Base-by-base conservation (phyloP, 257 asterid genomes). In the Ehretia macrophylla region DNA sequence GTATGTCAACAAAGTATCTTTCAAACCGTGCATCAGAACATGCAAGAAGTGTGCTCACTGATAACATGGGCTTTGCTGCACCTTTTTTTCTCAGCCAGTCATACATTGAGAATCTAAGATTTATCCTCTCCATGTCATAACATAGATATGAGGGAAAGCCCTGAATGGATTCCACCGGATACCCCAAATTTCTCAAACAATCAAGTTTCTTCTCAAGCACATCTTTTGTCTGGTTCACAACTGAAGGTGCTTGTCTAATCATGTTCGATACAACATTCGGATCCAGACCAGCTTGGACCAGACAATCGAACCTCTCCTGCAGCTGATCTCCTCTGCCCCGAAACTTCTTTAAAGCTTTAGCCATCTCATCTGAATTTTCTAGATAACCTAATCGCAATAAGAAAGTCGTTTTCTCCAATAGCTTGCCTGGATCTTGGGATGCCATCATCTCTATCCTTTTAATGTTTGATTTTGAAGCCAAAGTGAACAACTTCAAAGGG, bases 321-420 rank as follows among this genome's bases (percentile, higher is more conserved):
- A 92, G 60, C 46, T 88, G 93, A 78, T 88, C 97, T 45, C 95
- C 98, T 77, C 97, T 80, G 70, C 98, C 98, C 19, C 98, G 71
- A 68, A 92, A 92, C 22, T 48, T 61, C 68, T 81, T 86, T 22
- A 79, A 62, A 62, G 98, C 97, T 74, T 85, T 88, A 53, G 82
- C 79, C 93, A 86, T 81, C 72, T 85, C 97, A 22, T 92, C 97
- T 10, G 98, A 82, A 62, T 88, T 92, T 48, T 92, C 95, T 9
- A 74, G 57, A 42, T 84, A 86, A 48, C 98, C 98, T 39, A 92
- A 73, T 66, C 84, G 78, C 57, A 71, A 51, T 39, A 92, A 75
- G 74, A 92, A 91, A 21, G 72, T 70, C 0, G 79, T 78, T 68
- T 83, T 92, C 45, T 82, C 81, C 75, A 79, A 67, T 18, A 68